Evolutionary conservation across 176 grass and related monocot species (phyloP).

Genomic region (Musa acuminata): DNA sequence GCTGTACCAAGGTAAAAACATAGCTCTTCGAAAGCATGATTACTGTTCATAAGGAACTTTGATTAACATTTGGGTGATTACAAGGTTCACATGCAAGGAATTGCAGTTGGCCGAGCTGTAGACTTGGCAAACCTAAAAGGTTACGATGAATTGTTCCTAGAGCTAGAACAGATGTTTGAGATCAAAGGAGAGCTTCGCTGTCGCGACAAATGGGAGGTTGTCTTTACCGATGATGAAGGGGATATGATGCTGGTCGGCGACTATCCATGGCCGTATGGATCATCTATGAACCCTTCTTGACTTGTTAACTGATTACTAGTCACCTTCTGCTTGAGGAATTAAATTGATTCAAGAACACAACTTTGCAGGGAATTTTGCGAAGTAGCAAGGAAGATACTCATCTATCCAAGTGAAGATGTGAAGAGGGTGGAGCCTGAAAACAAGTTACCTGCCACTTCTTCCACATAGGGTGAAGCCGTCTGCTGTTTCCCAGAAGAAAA

Average conservation of each 20-base stretch:
- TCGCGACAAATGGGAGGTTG: conserved; percentile 39
- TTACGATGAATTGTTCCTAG: conserved; percentile 43
- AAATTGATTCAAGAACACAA: background rate
- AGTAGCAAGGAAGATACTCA: conserved; percentile 32
- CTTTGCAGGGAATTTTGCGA: conserved; percentile 36
- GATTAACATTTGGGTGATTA: background rate
- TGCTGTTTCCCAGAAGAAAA: background rate
- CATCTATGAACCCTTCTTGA: background rate
- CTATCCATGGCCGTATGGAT: conserved; percentile 67
- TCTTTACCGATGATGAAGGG: conserved; percentile 57
- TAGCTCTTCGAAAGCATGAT: background rate
- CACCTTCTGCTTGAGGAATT: background rate
- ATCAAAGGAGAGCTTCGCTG: conserved; percentile 54
- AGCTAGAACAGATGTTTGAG: conserved; percentile 76
- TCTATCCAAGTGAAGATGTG: conserved; percentile 34
- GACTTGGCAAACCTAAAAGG: conserved; percentile 59
- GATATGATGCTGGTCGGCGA: conserved; percentile 53
- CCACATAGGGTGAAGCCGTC: background rate
- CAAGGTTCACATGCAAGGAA: conserved; percentile 90
- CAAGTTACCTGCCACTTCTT: conserved; percentile 5
- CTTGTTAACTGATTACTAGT: background rate
- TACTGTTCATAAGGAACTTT: background rate
- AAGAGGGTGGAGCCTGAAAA: conserved; percentile 25
- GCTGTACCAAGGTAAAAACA: conserved; percentile 31
- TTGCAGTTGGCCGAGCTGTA: conserved; percentile 63